These are phyloP conservation scores for Colletotrichum noveboracense DNA, from an alignment of 2,329 filamentous ascomycete species.

Conservation along the genomic window DNA sequence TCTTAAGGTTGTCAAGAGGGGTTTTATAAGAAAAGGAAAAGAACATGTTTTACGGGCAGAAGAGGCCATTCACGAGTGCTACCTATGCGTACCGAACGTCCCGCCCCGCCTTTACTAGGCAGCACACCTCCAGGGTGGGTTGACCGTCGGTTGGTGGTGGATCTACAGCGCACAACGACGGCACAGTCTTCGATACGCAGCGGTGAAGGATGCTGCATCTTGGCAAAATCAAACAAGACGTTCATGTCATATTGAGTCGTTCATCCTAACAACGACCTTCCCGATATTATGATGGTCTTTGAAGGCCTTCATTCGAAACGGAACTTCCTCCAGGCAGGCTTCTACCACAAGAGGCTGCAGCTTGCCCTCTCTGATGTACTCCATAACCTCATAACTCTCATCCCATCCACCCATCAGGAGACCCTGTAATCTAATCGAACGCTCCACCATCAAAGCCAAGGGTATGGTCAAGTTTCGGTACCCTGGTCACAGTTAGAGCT, in stretches of 20 bases:
- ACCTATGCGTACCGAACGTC: neutral
- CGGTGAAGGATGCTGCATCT: neutral
- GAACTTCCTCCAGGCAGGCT: neutral
- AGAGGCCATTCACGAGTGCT: neutral
- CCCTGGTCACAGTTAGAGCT: neutral
- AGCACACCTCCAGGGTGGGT: neutral
- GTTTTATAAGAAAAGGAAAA: neutral
- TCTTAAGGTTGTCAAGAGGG: neutral
- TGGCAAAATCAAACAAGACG: neutral
- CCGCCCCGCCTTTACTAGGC: neutral
- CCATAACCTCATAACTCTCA: neutral
- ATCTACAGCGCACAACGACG: rapidly evolving
- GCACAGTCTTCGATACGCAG: neutral
- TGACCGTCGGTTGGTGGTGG: neutral
- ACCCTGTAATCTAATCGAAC: neutral
- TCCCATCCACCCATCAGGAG: neutral
- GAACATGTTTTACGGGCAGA: neutral
- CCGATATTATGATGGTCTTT: neutral
- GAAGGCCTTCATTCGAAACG: neutral
- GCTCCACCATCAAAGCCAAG: neutral
- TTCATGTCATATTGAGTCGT: neutral
- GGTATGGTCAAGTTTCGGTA: neutral
- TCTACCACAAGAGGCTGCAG: neutral
- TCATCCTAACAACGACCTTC: neutral
- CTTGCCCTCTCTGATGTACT: neutral